These are phyloP conservation scores for Murraya paniculata DNA, from an alignment of 345 rosid genomes.

Conservation along the genomic window DNA sequence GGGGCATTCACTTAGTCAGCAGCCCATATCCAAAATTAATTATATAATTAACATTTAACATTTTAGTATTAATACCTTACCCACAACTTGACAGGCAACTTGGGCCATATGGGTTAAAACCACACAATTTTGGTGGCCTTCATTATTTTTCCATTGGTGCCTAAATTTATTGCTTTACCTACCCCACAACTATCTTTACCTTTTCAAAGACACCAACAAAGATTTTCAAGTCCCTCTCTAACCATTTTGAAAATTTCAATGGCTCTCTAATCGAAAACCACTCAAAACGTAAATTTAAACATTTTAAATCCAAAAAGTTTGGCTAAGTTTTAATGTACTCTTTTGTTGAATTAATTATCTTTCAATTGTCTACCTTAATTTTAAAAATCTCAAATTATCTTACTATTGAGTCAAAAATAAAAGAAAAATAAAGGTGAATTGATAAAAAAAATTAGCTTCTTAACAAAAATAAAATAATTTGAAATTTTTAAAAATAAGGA, in stretches of 20 bases:
- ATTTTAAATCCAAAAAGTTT: neutral
- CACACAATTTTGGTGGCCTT: neutral
- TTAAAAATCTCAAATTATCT: too few species aligned
- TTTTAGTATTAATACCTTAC: neutral
- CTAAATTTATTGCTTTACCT: neutral
- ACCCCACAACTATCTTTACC: neutral
- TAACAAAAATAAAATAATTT: too few species aligned
- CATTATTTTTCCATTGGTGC: neutral
- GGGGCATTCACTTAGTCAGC: neutral
- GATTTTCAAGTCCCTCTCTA: neutral
- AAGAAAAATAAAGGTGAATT: too few species aligned
- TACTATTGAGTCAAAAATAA: too few species aligned
- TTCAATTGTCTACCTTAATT: too few species aligned
- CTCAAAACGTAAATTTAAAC: too few species aligned
- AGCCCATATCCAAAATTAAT: neutral
- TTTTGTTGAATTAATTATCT: too few species aligned
- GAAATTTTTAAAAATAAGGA: too few species aligned
- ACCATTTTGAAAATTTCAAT: slow-evolving; percentile 7
- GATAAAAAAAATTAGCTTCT: too few species aligned
- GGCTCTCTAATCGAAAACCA: neutral
- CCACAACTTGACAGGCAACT: neutral
- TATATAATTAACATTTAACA: neutral
- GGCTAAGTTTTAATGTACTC: neutral
- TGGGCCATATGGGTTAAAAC: neutral
- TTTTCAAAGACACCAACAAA: slow-evolving; percentile 2